These are phyloP conservation scores for Ophiocordyceps unilateralis DNA, from an alignment of 2,329 filamentous ascomycete genomes.

Conservation along the genomic window DNA sequence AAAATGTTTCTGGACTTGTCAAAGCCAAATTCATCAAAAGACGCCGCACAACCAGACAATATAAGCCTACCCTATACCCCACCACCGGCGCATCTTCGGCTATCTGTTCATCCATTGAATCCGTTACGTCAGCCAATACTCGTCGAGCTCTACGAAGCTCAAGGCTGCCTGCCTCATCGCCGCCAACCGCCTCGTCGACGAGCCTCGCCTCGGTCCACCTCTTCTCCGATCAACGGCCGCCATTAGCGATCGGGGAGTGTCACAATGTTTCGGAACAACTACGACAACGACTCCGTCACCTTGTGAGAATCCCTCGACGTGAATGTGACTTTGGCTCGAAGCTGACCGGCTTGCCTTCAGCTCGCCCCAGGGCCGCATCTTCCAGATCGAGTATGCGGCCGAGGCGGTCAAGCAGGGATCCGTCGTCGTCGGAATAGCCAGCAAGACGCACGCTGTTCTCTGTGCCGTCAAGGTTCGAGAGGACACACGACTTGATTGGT, in stretches of 20 bases:
- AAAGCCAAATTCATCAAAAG: no score
- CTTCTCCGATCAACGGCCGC: neutral
- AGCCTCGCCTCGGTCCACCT: neutral
- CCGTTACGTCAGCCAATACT: neutral
- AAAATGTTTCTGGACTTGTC: neutral
- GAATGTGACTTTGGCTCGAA: neutral
- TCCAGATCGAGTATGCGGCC: slow-evolving; percentile 97
- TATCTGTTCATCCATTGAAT: neutral
- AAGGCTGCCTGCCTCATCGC: neutral
- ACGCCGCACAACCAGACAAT: no score
- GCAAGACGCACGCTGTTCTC: slow-evolving; percentile 94
- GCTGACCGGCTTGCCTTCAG: slow-evolving; percentile 24
- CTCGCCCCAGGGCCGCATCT: slow-evolving; percentile 97
- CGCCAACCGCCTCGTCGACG: no score
- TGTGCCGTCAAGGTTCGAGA: slow-evolving; percentile 77
- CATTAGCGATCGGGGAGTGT: slow-evolving; percentile 5
- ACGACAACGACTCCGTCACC: slow-evolving; percentile 99
- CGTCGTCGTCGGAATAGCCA: slow-evolving; percentile 89
- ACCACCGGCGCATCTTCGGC: neutral
- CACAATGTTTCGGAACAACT: slow-evolving; percentile 98
- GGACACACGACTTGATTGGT: neutral
- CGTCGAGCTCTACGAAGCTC: neutral
- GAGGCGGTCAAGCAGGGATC: slow-evolving; percentile 99
- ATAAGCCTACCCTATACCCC: neutral
- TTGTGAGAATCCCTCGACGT: no score